Evolutionary conservation across 1,284 basidiomycete genomes (phyloP), one percentile per base, ranked within the genome.

Genomic region (Naganishia cerealis): DNA sequence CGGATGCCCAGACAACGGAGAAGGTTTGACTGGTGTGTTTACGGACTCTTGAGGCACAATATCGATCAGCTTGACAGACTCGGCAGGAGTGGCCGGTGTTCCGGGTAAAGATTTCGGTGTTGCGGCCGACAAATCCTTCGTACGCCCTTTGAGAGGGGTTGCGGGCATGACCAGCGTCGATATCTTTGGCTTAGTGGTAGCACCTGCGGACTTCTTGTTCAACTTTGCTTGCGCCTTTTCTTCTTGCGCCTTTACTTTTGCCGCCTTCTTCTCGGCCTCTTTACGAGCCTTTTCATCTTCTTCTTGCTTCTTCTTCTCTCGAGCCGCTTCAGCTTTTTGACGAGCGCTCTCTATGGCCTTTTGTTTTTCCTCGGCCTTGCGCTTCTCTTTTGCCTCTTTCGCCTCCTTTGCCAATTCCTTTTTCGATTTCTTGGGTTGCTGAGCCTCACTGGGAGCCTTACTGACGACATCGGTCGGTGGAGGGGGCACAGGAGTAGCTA

Each of bases 341-440:
- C 55, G 53, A 38, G 54, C 42, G 6, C 29, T 36, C 33, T 66
- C 63, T 2, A 54, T n/a, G 4, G 63, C 50, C 38, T 56, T 58
- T 15, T 57, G 62, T 53, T 71, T 69, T 33, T 62, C 67, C 54
- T 67, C 43, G 21, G 69, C 67, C 48, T 68, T 63, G 43, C 71
- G 73, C n/a, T 70, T 67, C 40, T 73, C 73, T 26, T 75, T 74
- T 18, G 68, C 71, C 10, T 71, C 73, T 74, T 75, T 75, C 33
- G 75, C 88, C 73, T 91, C 90, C 65, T 85, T 85, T 50, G 86
- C 85, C 36, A 92, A 81, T 73, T 91, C 87, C 73, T 88, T 86
- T 80, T 90, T 91, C 78, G 91, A 88, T 76, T 91, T 78, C 67
- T 76, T 77, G 5, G 70, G 15, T 38, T 38, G 46, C 21, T 50